These are phyloP conservation scores for Achlya hypogyna DNA, from an alignment of 352 stramenopile genomes.

Conservation along the genomic window DNA sequence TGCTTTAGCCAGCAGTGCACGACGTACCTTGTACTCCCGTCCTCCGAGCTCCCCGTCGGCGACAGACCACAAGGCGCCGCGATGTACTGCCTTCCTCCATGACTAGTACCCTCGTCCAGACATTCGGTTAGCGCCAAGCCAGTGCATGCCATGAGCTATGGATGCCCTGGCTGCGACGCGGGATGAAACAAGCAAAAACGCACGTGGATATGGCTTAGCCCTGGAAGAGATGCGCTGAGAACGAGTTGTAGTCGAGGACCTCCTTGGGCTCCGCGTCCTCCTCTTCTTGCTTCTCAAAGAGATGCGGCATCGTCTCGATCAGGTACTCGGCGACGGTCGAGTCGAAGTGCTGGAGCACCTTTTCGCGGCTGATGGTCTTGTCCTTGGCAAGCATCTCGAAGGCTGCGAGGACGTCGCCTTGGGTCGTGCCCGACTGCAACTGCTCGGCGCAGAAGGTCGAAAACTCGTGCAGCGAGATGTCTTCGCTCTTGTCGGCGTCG, in stretches of 20 bases:
- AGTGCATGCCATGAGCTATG: too few species aligned
- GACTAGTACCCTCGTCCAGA: too few species aligned
- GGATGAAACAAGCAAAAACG: background rate
- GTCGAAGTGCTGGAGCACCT: constrained; percentile 81
- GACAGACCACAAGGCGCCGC: too few species aligned
- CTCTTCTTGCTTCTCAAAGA: constrained; percentile 27
- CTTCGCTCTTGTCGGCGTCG: constrained; percentile 71
- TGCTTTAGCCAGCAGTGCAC: too few species aligned
- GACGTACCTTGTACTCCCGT: too few species aligned
- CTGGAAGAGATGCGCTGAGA: constrained; percentile 73
- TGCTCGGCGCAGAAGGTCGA: constrained; percentile 82
- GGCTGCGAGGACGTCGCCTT: constrained; percentile 70
- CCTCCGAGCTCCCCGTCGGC: too few species aligned
- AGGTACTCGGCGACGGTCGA: constrained; percentile 63
- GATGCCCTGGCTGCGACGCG: too few species aligned
- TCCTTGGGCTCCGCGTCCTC: constrained; percentile 31
- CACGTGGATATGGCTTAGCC: constrained; percentile 31
- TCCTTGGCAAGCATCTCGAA: constrained; percentile 61
- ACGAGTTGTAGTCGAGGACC: constrained; percentile 51
- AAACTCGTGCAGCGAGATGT: constrained; percentile 81
- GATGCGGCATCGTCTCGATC: constrained; percentile 44
- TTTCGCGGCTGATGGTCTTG: constrained; percentile 61
- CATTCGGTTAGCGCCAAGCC: too few species aligned
- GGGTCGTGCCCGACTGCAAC: constrained; percentile 74
- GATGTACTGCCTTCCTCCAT: too few species aligned